Conservation (phyloP, 1,139 yeast species). For the Hansenula lynferdii region DNA sequence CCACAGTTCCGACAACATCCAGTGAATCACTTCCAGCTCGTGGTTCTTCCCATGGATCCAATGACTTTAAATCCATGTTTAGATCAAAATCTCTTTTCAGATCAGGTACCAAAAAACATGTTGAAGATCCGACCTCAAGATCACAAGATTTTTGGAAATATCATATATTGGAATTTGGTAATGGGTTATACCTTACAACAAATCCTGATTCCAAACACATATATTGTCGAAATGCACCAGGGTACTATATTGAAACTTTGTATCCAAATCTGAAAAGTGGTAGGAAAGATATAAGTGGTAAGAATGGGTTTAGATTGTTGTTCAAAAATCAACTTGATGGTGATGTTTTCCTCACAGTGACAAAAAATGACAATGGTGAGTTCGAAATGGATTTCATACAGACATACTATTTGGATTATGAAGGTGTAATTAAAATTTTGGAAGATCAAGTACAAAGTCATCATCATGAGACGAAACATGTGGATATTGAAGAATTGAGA, state of each 20-base stretch:
- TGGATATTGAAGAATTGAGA: conserved; percentile 5
- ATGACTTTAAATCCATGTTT: neutral
- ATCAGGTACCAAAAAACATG: neutral
- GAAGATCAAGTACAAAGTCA: neutral
- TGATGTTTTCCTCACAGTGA: conserved; percentile 11
- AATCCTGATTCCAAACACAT: conserved; percentile 54
- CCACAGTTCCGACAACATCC: neutral
- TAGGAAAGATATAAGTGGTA: conserved; percentile 25
- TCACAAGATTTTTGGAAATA: conserved; percentile 48
- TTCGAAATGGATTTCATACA: conserved; percentile 7
- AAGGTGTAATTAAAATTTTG: conserved; percentile 7
- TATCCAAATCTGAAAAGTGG: conserved; percentile 18
- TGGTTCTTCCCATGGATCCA: conserved; percentile 2
- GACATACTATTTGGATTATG: conserved; percentile 8
- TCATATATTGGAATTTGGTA: conserved; percentile 47
- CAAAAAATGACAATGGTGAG: conserved; percentile 1
- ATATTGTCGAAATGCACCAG: conserved; percentile 53
- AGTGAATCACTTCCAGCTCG: neutral
- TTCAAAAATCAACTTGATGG: conserved; percentile 12
- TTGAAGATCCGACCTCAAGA: neutral
- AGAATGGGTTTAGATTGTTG: conserved; percentile 19
- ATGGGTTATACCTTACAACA: conserved; percentile 49
- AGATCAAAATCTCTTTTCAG: neutral
- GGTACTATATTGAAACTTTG: conserved; percentile 43
- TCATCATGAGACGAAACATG: conserved; percentile 3